A percentile compares a stretch with the other conserved stretches of the same genome.
Conservation (phyloP, 768 basidiomycete species). For the Xerocomus potaroensis region DNA sequence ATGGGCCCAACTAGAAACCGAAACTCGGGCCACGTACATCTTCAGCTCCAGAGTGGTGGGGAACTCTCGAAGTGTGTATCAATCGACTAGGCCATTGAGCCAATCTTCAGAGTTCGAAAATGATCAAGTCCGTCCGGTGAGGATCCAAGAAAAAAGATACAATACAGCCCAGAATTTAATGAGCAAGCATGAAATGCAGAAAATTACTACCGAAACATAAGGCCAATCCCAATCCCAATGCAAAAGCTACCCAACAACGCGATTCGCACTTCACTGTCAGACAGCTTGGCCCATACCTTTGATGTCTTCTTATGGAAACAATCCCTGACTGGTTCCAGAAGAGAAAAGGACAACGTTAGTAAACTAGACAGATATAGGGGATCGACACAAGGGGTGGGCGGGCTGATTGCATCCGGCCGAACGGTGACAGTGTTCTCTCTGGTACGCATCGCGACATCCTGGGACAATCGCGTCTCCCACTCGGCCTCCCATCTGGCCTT, state of each 20-base stretch:
- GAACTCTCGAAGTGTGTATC: conserved; percentile 32
- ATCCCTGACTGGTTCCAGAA: conserved; percentile 44
- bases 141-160: not conserved
- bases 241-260: conserved; percentile 41
- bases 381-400: conserved; percentile 42
- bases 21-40: conserved; percentile 35
- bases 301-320: conserved; percentile 23
- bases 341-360: conserved; percentile 55
- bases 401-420: conserved; percentile 12
- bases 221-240: conserved; percentile 42
- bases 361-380: conserved; percentile 66
- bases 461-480: conserved; percentile 58
- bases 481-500: conserved; percentile 65
- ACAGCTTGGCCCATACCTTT: conserved; percentile 22
- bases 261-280: conserved; percentile 28
- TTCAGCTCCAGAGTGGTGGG: conserved; percentile 19
- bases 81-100: conserved; percentile 33
- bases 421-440: conserved; percentile 36
- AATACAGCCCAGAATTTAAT: not conserved
- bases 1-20: conserved; percentile 30
- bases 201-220: conserved; percentile 28
- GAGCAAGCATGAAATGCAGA: not conserved
- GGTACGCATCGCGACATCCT: conserved; percentile 51
- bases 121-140: not conserved
- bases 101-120: too few species aligned